Evolutionary conservation across 2,329 filamentous ascomycete species (phyloP).

Genomic region (Lasiodiplodia citricola): DNA sequence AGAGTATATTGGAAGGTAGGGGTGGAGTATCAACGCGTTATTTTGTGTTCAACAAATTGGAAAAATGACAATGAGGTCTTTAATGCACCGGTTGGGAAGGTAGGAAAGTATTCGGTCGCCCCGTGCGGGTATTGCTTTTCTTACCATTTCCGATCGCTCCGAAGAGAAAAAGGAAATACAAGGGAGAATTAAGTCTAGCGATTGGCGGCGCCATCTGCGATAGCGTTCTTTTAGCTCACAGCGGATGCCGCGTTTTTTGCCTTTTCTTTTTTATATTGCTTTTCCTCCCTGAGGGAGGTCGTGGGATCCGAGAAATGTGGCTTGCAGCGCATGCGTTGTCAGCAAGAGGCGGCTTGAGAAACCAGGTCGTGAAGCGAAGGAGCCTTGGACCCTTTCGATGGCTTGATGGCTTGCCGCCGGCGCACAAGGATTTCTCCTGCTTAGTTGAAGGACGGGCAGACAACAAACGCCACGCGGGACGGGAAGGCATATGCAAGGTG

Average conservation of each 20-base stretch:
- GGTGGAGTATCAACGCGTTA: not conserved
- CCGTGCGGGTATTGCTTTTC: slow-evolving; percentile 6
- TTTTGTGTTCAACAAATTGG: slow-evolving; percentile 1
- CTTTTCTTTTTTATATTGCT: slow-evolving; percentile 1
- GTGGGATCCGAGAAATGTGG: not conserved
- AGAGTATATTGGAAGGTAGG: not conserved
- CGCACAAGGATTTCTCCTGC: not conserved
- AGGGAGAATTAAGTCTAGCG: not conserved
- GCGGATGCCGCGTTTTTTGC: not conserved
- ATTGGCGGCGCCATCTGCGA: not conserved
- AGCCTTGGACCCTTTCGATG: not conserved
- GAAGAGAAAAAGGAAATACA: not conserved
- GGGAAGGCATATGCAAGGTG: slow-evolving; percentile 9
- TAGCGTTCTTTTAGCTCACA: not conserved
- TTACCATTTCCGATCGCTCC: not conserved
- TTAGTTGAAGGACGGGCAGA: not conserved
- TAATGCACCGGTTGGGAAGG: not conserved
- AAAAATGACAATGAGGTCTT: not conserved
- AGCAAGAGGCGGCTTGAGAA: not conserved
- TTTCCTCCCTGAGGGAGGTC: not conserved
- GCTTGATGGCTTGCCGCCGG: not conserved
- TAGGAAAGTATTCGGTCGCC: not conserved
- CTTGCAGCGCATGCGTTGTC: slow-evolving; percentile 16
- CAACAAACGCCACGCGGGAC: slow-evolving; percentile 7
- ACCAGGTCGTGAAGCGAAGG: not conserved